Base-by-base conservation (phyloP, 2,329 filamentous ascomycete species). In the Diaporthe velutina region DNA sequence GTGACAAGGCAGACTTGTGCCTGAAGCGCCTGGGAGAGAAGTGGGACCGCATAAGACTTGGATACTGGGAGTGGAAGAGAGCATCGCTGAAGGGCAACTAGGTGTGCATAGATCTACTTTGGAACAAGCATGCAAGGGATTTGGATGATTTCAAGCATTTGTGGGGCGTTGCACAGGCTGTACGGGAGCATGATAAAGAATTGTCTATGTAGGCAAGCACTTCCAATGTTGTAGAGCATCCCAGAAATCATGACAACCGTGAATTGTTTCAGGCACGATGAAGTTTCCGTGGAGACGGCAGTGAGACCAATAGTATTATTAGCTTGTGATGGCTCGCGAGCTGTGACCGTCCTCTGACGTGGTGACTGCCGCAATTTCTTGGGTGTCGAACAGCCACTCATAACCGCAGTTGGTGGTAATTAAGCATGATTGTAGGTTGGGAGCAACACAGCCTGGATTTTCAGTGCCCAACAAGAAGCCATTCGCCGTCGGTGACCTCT, bases 31-130 rank as follows among this genome's bases (percentile, higher is more conserved):
- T 99, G 80, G 93, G 91, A 64, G 92, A 93, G 80, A 96, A 93
- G 86, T 99, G 95, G 89, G 97, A 99, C 87, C 95, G 94, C 9
- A 93, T 99, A 75, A 89, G 97, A 74, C 93, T 92, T 77, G 96
- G 96, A 77, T 99, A 98, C 84, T 99, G 97, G 97, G 92, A 94
- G 80, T 98, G 94, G 85, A 88, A 90, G 81, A 91, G 91, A 81
- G 84, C 82, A 55, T 80, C 86, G 78, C 80, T 91, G 13, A 75
- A 70, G 66, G 74, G 64, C 64, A 68, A 78, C 40, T 72, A 50
- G 66, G 50, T 57, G 61, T 42, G 48, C 55, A 45, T 70, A 50
- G 40, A 38, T 54, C 48, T 54, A 28, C 33, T 10, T 15, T 10
- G 33, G 45, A n/a, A 54, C 4, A 22, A 64, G 13, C 17, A 33